Base-by-base conservation (phyloP, 2,329 filamentous ascomycete genomes). In the Paecilomyces niveus region DNA sequence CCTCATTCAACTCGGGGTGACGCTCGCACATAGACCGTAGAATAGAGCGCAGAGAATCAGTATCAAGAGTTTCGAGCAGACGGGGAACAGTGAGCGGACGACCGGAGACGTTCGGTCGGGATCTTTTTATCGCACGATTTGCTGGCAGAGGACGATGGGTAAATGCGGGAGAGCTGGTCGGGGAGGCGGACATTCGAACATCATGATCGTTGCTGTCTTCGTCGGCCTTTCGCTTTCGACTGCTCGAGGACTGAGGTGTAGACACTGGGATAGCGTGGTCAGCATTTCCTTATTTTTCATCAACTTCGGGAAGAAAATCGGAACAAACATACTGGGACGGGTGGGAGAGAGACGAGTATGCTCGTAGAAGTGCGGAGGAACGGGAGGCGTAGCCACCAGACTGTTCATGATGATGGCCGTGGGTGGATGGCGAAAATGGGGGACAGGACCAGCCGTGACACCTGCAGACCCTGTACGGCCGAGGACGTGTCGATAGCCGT, bases 41-140 rank as follows among this genome's bases (percentile, higher is more conserved):
- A 1, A 97, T 87, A 35, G 85, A 86, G 65, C 93, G 87, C 68
- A 99, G 83, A 64, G 95, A 90, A 60, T 89, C 84, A 60, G 87
- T 88, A 69, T 95, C 90, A 52, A 99, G 85, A 0, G 94, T 97
- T 77, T 99, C 93, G 62, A 99, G 86, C n/a, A 99, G 84, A 68
- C 94, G 88, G 58, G 85, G 81, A 24, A 90, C 78, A 24, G 85
- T 77, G 53, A 90, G 79, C 53, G 87, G 85, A 60, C 86, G 80
- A 49, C 87, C 87, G 22, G 81, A 82, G 60, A 91, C 74, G 66
- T 95, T 92, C 65, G 87, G 84, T 59, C 85, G 83, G 63, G 82
- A 77, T 60, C 84, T 81, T 74, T 89, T 89, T 64, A 79, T 88
- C 71, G 89, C 90, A 55, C 85, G 81, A 15, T 84, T 83, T 63